Evolutionary conservation across 345 rosid species (phyloP), one percentile per base, ranked within the genome.

Genomic region (Gossypium anomalum): DNA sequence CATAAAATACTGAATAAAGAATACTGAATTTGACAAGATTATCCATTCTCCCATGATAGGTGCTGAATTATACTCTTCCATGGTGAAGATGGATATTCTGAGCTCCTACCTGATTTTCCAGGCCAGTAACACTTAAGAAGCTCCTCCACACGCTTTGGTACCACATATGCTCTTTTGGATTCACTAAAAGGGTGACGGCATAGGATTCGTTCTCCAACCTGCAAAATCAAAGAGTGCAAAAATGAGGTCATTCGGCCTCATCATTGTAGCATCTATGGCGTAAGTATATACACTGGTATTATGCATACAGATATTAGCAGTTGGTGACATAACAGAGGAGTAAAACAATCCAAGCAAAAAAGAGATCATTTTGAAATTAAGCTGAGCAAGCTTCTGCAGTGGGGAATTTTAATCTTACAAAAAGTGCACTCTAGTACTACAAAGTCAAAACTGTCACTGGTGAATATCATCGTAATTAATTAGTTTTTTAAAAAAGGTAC

Each of bases 131-230:
- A 93, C 82, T 93, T 89, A 71, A 96, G 75, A 72, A 96, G 91
- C 85, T 91, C 95, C 78, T 93, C 97, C 0, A 96, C 92, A 29
- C 84, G 84, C 77, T 92, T 89, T 20, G 97, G 99, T 77, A 93
- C 97, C 81, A 93, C 97, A 73, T 88, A 88, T 11, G 97, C 99
- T 80, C 99, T 88, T 82, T 92, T 93, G n/a, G 99, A 96, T 84
- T 96, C 99, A 70, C 75, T 89, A 72, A 96, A 96, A 14, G 99
- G 98, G 82, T 96, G 99, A 43, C 97, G 97, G 20, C 98, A 93
- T n/a, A 96, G 86, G 68, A 96, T 74, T 70, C 97, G 84, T 76
- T 93, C 93, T 69, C 97, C 97, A 34, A 89, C 92, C 98, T 89
- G 85, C 53, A 55, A 76, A 73, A 62, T 70, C 3, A 9, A 44